A percentile compares a stretch with the other conserved stretches of the same genome.
Conservation (phyloP, 164 flowering plant genomes). For the Nymphaea thermarum region DNA sequence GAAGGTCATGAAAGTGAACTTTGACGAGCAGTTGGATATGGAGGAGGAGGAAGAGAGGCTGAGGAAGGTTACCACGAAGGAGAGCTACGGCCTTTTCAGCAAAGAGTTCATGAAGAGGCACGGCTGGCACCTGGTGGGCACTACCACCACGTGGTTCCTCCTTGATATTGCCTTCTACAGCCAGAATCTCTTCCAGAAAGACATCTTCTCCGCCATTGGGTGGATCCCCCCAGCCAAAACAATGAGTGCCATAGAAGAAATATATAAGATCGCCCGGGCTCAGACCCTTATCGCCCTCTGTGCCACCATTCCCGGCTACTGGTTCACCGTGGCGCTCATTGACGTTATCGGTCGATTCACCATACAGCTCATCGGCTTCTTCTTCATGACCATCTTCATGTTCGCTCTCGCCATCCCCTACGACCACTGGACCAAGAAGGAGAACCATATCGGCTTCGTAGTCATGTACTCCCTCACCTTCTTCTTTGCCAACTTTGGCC, state of each 20-base stretch:
- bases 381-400: conserved; percentile 12
- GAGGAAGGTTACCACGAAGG: not conserved
- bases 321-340: conserved; percentile 12
- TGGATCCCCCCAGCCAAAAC: conserved; percentile 8
- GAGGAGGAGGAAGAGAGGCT: conserved; percentile 7
- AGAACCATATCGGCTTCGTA: conserved; percentile 8
- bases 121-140: conserved; percentile 9
- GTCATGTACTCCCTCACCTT: conserved; percentile 7
- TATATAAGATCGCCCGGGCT: conserved; percentile 5
- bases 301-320: conserved; percentile 13
- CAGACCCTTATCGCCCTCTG: conserved; percentile 13
- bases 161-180: conserved; percentile 11
- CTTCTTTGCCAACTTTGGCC: conserved; percentile 11
- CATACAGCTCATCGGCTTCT: conserved; percentile 13
- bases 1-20: conserved; percentile 3
- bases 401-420: conserved; percentile 10
- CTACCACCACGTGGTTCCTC: conserved; percentile 10
- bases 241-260: conserved; percentile 11
- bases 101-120: conserved; percentile 7
- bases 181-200: conserved; percentile 14
- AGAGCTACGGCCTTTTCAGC: conserved; percentile 6
- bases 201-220: conserved; percentile 11
- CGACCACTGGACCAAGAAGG: conserved; percentile 6
- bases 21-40: not conserved
- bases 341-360: conserved; percentile 8